These are phyloP conservation scores for Sordariomycetes sp. DNA, from an alignment of 2,329 filamentous ascomycete species.

Conservation along the genomic window DNA sequence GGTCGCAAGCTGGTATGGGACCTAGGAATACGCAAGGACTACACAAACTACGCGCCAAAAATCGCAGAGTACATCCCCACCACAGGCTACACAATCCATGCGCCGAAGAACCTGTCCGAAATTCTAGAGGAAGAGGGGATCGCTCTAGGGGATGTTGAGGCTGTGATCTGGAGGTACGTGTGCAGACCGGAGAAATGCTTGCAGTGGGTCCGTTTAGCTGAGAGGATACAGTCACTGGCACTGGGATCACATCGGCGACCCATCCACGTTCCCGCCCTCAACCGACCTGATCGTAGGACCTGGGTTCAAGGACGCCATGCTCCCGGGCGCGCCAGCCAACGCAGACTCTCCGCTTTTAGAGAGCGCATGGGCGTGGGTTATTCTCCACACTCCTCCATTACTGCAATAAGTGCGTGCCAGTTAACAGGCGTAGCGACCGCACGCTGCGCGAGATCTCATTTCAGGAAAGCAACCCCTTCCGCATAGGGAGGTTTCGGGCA, in stretches of 20 bases:
- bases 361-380: slow-evolving; percentile 19
- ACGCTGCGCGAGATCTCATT: slow-evolving; percentile 17
- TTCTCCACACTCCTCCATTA: not conserved
- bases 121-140: slow-evolving; percentile 10
- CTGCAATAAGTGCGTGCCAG: not conserved
- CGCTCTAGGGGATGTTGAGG: slow-evolving; percentile 1
- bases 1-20: slow-evolving; percentile 18
- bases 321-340: slow-evolving; percentile 34
- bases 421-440: slow-evolving; percentile 9
- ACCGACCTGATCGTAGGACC: slow-evolving; percentile 41
- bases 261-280: slow-evolving; percentile 28
- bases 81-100: slow-evolving; percentile 14
- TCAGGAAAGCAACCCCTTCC: slow-evolving; percentile 11
- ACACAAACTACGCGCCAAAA: slow-evolving; percentile 14
- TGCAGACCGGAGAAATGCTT: not conserved
- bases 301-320: slow-evolving; percentile 32
- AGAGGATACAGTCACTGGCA: slow-evolving; percentile 28
- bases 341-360: slow-evolving; percentile 20
- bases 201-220: not conserved
- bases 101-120: slow-evolving; percentile 14
- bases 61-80: slow-evolving; percentile 15
- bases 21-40: slow-evolving; percentile 18
- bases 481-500: slow-evolving; percentile 24
- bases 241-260: slow-evolving; percentile 42
- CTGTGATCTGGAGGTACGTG: slow-evolving; percentile 8